Evolutionary conservation across 257 asterid species (phyloP).

Genomic region (Nicotiana otophora): DNA sequence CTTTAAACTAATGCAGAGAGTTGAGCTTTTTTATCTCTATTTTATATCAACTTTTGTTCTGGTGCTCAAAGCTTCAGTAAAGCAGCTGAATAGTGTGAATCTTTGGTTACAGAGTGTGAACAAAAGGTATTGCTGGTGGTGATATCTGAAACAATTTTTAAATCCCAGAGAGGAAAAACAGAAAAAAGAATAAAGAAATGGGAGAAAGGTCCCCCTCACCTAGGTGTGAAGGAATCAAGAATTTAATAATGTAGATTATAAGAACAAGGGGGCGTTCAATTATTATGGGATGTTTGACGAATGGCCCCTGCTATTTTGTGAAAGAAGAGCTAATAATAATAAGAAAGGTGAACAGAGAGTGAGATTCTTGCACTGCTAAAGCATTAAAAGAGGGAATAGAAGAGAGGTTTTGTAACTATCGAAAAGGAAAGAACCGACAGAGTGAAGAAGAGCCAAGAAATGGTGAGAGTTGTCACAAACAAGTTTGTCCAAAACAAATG

Average conservation of each 20-base stretch:
- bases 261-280: neutral
- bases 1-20: constrained; percentile 2
- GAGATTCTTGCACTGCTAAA: neutral
- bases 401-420: neutral
- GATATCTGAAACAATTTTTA: neutral
- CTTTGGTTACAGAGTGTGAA: neutral
- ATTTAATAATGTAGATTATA: neutral
- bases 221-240: neutral
- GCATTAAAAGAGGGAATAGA: neutral
- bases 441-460: neutral
- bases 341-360: neutral
- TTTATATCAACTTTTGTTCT: neutral
- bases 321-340: neutral
- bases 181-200: neutral
- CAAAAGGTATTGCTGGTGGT: neutral
- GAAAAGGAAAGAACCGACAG: neutral
- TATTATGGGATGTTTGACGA: neutral
- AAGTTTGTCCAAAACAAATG: neutral
- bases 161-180: neutral
- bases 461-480: neutral
- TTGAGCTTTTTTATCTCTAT: neutral
- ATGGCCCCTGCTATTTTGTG: neutral
- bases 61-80: neutral
- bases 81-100: neutral
- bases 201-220: neutral